These are phyloP conservation scores for Fusarium pseudoanthophilum DNA, from an alignment of 2,329 filamentous ascomycete species.

Conservation along the genomic window DNA sequence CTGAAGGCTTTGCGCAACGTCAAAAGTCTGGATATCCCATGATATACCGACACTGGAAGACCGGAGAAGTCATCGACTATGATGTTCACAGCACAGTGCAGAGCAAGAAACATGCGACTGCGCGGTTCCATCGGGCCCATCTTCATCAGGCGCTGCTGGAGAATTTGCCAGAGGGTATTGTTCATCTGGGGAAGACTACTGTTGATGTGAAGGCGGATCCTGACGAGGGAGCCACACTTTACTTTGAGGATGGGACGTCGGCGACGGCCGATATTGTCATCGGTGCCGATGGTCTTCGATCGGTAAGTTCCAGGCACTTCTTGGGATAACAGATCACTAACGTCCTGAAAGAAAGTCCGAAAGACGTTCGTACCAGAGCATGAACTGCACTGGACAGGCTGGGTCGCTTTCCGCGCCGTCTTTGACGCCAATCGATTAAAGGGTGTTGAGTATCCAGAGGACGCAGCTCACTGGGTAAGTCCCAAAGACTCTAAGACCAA, in stretches of 20 bases:
- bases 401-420: neutral
- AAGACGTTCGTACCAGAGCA: neutral
- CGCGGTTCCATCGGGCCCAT: neutral
- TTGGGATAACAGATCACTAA: rapidly evolving
- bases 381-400: neutral
- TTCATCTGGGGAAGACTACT: neutral
- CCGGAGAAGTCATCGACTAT: neutral
- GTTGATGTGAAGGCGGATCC: slow-evolving; percentile 45
- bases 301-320: neutral
- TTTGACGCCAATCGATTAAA: neutral
- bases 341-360: neutral
- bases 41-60: neutral
- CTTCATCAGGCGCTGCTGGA: slow-evolving; percentile 48
- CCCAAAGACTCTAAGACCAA: rapidly evolving
- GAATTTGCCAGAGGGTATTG: neutral
- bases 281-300: slow-evolving; percentile 59
- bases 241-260: slow-evolving; percentile 60
- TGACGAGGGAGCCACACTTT: slow-evolving; percentile 54
- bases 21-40: neutral
- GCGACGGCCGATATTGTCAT: slow-evolving; percentile 59
- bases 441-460: neutral
- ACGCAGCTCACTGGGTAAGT: neutral
- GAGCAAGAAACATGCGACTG: neutral
- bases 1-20: neutral
- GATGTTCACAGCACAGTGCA: neutral